Evolutionary conservation across 208 protist genomes (phyloP).

Genomic region (Trichomonas tenax): DNA sequence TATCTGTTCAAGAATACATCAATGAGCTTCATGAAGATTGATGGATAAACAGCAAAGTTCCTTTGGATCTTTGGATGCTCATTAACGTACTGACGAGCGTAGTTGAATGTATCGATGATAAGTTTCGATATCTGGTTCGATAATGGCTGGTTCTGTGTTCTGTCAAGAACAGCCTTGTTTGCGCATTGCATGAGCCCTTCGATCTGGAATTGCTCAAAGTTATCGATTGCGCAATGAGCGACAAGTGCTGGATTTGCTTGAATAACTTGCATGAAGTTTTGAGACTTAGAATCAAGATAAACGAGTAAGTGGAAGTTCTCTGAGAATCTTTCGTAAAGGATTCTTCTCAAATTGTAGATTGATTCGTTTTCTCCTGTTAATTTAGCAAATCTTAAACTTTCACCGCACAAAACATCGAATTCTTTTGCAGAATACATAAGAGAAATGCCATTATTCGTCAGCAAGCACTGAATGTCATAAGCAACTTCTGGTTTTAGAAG

Average conservation of each 20-base stretch:
- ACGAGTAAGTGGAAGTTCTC: constrained; percentile 69
- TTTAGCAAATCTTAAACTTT: constrained; percentile 20
- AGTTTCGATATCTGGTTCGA: background rate
- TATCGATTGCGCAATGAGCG: constrained; percentile 89
- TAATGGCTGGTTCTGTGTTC: background rate
- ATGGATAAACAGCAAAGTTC: background rate
- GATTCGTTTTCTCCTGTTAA: constrained; percentile 62
- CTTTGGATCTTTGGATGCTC: background rate
- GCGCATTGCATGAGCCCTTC: constrained; percentile 69
- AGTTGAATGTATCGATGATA: background rate
- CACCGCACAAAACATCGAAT: constrained; percentile 64
- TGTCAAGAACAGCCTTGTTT: constrained; percentile 17
- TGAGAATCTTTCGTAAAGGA: constrained; percentile 72
- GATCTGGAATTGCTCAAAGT: constrained; percentile 77
- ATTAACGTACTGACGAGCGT: background rate
- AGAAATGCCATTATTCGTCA: constrained; percentile 83
- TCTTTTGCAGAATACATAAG: constrained; percentile 77
- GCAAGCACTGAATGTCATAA: constrained; percentile 85
- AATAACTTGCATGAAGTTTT: constrained; percentile 62
- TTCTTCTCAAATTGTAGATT: constrained; percentile 64
- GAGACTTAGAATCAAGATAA: constrained; percentile 69
- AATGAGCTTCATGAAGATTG: background rate
- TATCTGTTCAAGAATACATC: background rate
- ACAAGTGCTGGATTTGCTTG: constrained; percentile 86
- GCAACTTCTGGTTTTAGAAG: constrained; percentile 69